These are phyloP conservation scores for Endoconidiophora polonica DNA, from an alignment of 2,329 filamentous ascomycete species.

Conservation along the genomic window DNA sequence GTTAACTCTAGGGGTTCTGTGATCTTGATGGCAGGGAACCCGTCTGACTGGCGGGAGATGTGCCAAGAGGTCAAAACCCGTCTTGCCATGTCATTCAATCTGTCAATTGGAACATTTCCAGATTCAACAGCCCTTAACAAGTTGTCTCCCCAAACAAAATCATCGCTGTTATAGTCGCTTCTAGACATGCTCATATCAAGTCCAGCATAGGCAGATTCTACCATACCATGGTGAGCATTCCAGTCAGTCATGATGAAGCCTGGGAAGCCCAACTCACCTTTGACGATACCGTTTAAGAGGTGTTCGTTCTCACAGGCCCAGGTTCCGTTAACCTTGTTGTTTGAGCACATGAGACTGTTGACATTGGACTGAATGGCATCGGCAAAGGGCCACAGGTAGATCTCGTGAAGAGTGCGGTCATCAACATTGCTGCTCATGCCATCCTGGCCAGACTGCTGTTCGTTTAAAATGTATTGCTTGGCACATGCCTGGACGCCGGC, in stretches of 20 bases:
- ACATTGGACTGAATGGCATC: conserved; percentile 51
- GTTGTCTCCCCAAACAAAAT: conserved; percentile 37
- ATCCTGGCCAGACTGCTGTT: conserved; percentile 46
- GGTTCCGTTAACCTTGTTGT: conserved; percentile 54
- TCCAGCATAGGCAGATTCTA: conserved; percentile 39
- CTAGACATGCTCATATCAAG: conserved; percentile 76
- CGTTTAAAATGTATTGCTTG: conserved; percentile 49
- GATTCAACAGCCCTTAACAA: conserved; percentile 37
- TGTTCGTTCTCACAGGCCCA: conserved; percentile 50
- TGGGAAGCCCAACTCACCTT: conserved; percentile 44
- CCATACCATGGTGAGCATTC: neutral
- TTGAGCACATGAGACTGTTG: conserved; percentile 54
- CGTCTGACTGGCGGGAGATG: conserved; percentile 32
- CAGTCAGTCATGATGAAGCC: conserved; percentile 37
- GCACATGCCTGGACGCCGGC: conserved; percentile 38
- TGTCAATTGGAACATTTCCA: conserved; percentile 38
- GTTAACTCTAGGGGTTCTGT: neutral
- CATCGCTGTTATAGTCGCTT: conserved; percentile 36
- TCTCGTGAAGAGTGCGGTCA: conserved; percentile 50
- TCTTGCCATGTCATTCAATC: conserved; percentile 50
- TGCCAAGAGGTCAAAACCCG: conserved; percentile 50
- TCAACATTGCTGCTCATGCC: conserved; percentile 40
- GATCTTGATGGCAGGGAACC: conserved; percentile 36
- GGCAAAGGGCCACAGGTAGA: conserved; percentile 52
- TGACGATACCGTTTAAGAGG: conserved; percentile 44